Conservation (phyloP, 140 eudicot species). For the Anethum foeniculum region DNA sequence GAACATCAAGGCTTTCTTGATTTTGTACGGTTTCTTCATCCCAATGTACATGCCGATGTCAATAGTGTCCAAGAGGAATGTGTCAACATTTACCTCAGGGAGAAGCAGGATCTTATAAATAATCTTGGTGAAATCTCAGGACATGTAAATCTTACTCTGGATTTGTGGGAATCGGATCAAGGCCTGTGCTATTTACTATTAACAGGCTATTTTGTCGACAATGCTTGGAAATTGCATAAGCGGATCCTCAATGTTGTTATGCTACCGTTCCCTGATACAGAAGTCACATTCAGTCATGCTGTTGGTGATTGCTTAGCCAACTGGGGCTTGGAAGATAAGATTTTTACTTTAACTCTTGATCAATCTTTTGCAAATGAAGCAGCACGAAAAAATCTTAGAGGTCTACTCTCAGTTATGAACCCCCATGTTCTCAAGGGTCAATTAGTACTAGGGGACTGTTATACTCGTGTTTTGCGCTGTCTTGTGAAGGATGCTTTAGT, state of each 20-base stretch:
- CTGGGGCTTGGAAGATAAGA: conserved; percentile 39
- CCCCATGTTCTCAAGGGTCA: conserved; percentile 31
- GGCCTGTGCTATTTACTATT: conserved; percentile 42
- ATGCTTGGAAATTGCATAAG: conserved; percentile 62
- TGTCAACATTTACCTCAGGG: conserved; percentile 32
- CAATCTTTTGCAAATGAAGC: conserved; percentile 23
- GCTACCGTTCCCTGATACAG: conserved; percentile 39
- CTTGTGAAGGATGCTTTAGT: conserved; percentile 33
- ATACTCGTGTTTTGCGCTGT: conserved; percentile 24
- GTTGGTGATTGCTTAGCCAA: conserved; percentile 33
- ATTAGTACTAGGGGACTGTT: conserved; percentile 25
- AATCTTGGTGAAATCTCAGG: conserved; percentile 41
- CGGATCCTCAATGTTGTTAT: conserved; percentile 50
- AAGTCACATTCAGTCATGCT: conserved; percentile 39
- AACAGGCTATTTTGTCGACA: conserved; percentile 61
- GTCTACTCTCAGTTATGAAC: conserved; percentile 33
- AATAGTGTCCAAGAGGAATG: conserved; percentile 42
- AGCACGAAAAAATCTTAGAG: conserved; percentile 25
- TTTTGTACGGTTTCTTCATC: conserved; percentile 45
- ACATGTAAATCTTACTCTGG: conserved; percentile 56
- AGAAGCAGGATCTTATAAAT: conserved; percentile 38
- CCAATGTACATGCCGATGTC: conserved; percentile 34
- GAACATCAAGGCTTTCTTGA: conserved; percentile 47
- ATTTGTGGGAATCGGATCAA: conserved; percentile 57
- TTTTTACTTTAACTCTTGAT: conserved; percentile 39